Base-by-base conservation (phyloP, 495 filamentous ascomycete species). In the Xylaria sp. region DNA sequence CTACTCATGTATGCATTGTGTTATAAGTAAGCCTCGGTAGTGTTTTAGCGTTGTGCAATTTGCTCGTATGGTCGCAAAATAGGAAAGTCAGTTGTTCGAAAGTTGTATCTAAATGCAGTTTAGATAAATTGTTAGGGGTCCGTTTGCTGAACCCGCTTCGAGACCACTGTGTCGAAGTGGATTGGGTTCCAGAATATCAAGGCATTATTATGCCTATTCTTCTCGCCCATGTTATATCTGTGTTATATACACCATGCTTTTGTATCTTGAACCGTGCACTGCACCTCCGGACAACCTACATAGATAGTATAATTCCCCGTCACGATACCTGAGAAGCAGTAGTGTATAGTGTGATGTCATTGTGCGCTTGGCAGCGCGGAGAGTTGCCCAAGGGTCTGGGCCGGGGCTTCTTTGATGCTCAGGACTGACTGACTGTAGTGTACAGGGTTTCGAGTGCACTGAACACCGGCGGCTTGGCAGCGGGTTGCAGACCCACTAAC, bases 391-490 rank as follows among this genome's bases (percentile, higher is more conserved):
- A 31, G 24, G 12, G 2, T 8, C 8, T 12, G 21, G n/a, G 7
- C 11, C 48, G 21, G n/a, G n/a, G 21, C 17, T 8, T 24, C n/a
- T 5, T 52, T 48, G 46, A 19, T 21, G 3, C 17, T 19, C 44
- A 52, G 48, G 48, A 8, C 48, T 24, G 21, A n/a, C n/a, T n/a
- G n/a, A n/a, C n/a, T n/a, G n/a, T n/a, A 8, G 8, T 8, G 35
- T 8, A 37, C 35, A 37, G 35, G 35, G 35, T 37, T 37, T 37
- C 8, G 35, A 37, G 35, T 37, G 8, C 7, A 53, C 7, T 55
- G 31, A 59, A 37, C 55, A 59, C 55, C 11, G 55, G 17, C 7
- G 55, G 55, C 55, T 59, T 59, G 55, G 55, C 55, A 59, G 55
- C 19, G 55, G 55, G 55, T 15, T 35, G 17, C 35, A 5, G 33